phyloP scores from a whole-genome alignment of 2,329 filamentous ascomycete species.

The Neoscytalidium dimidiatum region DNA sequence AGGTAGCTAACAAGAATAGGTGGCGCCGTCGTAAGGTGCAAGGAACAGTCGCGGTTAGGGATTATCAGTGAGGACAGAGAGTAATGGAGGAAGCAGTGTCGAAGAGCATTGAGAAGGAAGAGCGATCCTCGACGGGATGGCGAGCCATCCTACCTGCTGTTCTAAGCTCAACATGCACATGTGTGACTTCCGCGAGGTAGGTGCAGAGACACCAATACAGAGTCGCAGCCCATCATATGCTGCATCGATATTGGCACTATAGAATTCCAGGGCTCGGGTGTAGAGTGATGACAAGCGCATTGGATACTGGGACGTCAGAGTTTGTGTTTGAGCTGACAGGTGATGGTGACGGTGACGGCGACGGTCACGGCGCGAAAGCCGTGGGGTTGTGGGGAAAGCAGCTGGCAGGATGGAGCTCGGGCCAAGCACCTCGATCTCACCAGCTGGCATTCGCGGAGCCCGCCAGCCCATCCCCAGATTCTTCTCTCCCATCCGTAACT shows the following conservation, averaged over 20 bases:
- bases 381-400: slow-evolving; percentile 5
- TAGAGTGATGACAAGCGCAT: not conserved
- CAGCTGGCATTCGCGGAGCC: slow-evolving; percentile 14
- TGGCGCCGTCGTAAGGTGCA: not conserved
- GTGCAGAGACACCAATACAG: no score
- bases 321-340: not conserved
- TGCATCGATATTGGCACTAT: no score
- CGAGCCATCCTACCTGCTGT: not conserved
- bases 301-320: not conserved
- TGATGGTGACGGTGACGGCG: not conserved
- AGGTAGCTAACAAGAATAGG: not conserved
- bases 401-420: slow-evolving; percentile 7
- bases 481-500: not conserved
- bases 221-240: no score
- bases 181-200: not conserved
- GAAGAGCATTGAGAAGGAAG: not conserved
- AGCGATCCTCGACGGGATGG: not conserved
- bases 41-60: not conserved
- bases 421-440: not conserved
- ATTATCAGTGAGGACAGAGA: not conserved
- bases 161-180: not conserved
- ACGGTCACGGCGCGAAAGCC: not conserved
- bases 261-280: no score
- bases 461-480: slow-evolving; percentile 13
- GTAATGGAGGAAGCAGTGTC: not conserved